These are phyloP conservation scores for Viridothelium virens DNA, from an alignment of 495 filamentous ascomycete genomes.

Conservation along the genomic window DNA sequence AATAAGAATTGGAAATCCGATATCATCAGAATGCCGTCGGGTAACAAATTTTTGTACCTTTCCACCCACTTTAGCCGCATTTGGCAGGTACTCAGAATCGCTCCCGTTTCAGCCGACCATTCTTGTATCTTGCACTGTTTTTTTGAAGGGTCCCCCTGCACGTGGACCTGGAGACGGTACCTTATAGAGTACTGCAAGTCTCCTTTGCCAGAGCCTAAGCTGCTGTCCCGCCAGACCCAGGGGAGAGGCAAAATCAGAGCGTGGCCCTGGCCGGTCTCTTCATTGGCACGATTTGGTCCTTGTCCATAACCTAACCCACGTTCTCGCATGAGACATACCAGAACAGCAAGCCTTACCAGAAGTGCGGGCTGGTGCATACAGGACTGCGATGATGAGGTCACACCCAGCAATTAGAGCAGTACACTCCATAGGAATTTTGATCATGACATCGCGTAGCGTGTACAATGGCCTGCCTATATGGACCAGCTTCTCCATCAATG, in stretches of 20 bases:
- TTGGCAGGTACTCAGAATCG: not conserved
- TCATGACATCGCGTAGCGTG: conserved; percentile 1
- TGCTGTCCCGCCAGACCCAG: no score
- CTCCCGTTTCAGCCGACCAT: not conserved
- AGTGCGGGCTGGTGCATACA: not conserved
- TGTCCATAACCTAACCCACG: not conserved
- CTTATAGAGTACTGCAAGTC: no score
- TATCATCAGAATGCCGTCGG: no score
- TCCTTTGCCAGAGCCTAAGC: no score
- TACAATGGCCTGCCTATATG: not conserved
- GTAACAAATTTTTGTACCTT: not conserved
- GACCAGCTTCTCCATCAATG: not conserved
- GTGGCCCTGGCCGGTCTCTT: not conserved
- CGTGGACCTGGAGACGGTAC: no score
- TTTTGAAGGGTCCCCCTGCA: no score
- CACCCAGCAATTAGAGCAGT: not conserved
- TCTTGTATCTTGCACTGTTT: not conserved
- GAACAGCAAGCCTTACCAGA: not conserved
- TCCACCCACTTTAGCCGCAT: not conserved
- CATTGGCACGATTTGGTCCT: not conserved
- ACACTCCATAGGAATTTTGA: not conserved
- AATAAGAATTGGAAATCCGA: not conserved
- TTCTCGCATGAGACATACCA: not conserved
- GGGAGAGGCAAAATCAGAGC: not conserved
- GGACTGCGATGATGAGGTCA: conserved; percentile 3